Evolutionary conservation across 2,329 filamentous ascomycete genomes (phyloP), one percentile per base, ranked within the genome.

Genomic region (Xylariales sp.): DNA sequence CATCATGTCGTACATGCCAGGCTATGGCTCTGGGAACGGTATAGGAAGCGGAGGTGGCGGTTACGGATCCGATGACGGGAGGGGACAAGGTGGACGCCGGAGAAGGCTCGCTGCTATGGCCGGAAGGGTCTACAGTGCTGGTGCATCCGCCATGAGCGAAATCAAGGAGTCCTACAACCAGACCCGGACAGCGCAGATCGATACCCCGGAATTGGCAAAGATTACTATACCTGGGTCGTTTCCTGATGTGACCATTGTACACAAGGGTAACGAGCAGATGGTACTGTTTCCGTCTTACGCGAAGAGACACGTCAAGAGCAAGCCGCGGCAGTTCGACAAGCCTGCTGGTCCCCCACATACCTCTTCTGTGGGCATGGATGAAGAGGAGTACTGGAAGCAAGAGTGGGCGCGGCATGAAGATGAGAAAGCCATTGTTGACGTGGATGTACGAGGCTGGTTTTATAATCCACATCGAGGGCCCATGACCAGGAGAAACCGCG

Each of bases 231-330:
- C 88, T 0, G 86, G 84, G 1, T 80, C 84, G 1, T 96, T 95
- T 56, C 88, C 89, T 0, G 84, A 95, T 51, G 85, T 88, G 14
- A 79, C 84, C n/a, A 86, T 95, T 45, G 78, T 85, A 12, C 77
- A 81, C 9, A 82, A 81, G 46, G 90, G 88, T 10, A 79, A 88
- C 46, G 89, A 96, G 60, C 88, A 97, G 66, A 88, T 98, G 82
- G 80, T 98, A 8, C 61, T 98, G 18, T 98, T 98, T 52, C 93
- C 93, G 0, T 96, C 88, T 40, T 98, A 98, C 60, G 88, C 88
- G 7, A 82, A 90, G 57, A 74, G 74, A 46, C 84, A 94, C 59
- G 62, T 77, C 24, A 83, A 65, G 58, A 52, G 49, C n/a, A 54
- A 58, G 48, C 47, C 62, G 50, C 51, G 52, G 27, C 46, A 54